Evolutionary conservation across 1,139 yeast species (phyloP), one percentile per base, ranked within the genome.

Genomic region (Petasospora fabianii): DNA sequence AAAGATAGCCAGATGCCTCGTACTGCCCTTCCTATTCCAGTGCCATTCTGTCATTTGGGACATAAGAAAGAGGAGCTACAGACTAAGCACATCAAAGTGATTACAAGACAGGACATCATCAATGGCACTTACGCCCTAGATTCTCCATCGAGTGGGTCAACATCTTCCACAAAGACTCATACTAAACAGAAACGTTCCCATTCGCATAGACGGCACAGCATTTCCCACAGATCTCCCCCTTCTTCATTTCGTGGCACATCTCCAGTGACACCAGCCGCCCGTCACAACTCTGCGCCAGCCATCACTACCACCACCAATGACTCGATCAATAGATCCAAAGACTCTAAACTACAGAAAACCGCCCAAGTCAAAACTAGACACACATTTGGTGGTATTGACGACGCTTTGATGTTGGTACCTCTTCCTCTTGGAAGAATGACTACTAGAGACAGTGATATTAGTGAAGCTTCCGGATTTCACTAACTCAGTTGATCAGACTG

Each of bases 101-200:
- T 47, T 16, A 47, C 51, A 1, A 43, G 56, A 30, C 47, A 47
- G 32, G 56, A 52, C 34, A 26, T 51, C 6, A 16, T 50, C n/a
- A 42, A 47, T 26, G 49, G 48, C 21, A 46, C 34, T 3, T 48
- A 46, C 34, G 36, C 42, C 14, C 28, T 46, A 14, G 42, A 42
- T 9, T n/a, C 16, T 7, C 22, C n/a, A n/a, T n/a, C n/a, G n/a
- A n/a, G n/a, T n/a, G n/a, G 34, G 4, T 3, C 28, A 16, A 6
- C 36, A 14, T 4, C 30, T 12, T 22, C 27, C 11, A 33, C 32
- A 27, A 12, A 24, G 33, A 21, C 28, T 6, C 17, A 27, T 6
- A 27, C 9, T 8, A 30, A 27, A 21, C 29, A 18, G 16, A 12
- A 24, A 17, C 34, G 20, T 15, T 33, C 27, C 11, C 27, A 16